phyloP scores from a whole-genome alignment of 1,284 basidiomycete genomes.

The Stygiomarasmius scandens region DNA sequence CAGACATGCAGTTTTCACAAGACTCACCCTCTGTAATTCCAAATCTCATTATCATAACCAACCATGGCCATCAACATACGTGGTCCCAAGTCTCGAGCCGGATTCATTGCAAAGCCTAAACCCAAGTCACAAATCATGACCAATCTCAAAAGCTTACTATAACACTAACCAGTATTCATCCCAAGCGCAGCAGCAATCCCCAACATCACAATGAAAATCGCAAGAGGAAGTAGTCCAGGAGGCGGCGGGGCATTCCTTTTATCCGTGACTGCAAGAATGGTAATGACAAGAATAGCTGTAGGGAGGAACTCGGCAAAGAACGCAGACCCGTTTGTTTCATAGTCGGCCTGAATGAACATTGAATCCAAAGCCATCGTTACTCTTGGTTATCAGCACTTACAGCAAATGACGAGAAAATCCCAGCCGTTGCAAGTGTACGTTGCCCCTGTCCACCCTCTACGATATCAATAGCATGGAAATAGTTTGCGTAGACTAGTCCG shows the following conservation, averaged over 20 bases:
- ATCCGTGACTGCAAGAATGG: slow-evolving; percentile 34
- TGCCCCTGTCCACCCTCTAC: slow-evolving; percentile 63
- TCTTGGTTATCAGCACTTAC: slow-evolving; percentile 42
- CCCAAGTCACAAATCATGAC: background rate
- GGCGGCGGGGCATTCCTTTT: slow-evolving; percentile 36
- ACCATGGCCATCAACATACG: slow-evolving; percentile 54
- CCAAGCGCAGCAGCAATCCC: slow-evolving; percentile 41
- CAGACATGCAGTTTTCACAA: background rate
- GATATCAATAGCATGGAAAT: slow-evolving; percentile 73
- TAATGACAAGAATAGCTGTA: slow-evolving; percentile 37
- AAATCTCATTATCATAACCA: slow-evolving; percentile 49
- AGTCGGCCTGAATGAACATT: slow-evolving; percentile 23
- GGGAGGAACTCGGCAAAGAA: slow-evolving; percentile 40
- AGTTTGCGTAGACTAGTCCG: slow-evolving; percentile 74
- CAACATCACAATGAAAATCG: slow-evolving; percentile 39
- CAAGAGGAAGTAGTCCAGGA: slow-evolving; percentile 39
- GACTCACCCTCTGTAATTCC: slow-evolving; percentile 40
- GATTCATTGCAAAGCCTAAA: slow-evolving; percentile 53
- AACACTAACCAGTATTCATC: slow-evolving; percentile 34
- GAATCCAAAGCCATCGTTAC: too few species aligned
- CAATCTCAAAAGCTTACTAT: background rate
- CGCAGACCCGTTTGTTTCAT: slow-evolving; percentile 28
- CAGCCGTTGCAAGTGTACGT: slow-evolving; percentile 72
- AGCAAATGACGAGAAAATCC: slow-evolving; percentile 72
- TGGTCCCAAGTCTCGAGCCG: slow-evolving; percentile 60